Percentiles rank a stretch among this genome's conserved stretches.
phyloP scores from a whole-genome alignment of 768 basidiomycete genomes.

The Lentinula edodes region DNA sequence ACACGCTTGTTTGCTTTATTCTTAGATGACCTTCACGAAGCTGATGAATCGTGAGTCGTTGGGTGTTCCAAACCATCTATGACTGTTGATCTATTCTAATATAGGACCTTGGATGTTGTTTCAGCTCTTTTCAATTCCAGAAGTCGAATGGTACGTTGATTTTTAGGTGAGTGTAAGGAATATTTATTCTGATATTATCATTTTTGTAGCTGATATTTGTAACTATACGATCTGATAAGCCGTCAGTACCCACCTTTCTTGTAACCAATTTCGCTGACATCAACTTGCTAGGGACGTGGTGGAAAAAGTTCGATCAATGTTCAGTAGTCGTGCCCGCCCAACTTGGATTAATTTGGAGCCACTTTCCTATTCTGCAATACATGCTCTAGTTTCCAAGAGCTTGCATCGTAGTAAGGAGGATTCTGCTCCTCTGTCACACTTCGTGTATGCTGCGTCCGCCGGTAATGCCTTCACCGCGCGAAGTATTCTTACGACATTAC shows the following conservation, averaged over 20 bases:
- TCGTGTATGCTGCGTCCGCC: constrained; percentile 51
- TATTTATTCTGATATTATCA: constrained; percentile 3
- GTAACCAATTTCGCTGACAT: neutral
- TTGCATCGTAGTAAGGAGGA: constrained; percentile 56
- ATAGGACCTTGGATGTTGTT: constrained; percentile 63
- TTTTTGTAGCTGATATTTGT: constrained; percentile 52
- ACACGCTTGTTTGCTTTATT: constrained; percentile 67
- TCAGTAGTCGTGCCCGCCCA: constrained; percentile 47
- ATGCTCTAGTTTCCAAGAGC: constrained; percentile 55
- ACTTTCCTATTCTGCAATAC: constrained; percentile 49
- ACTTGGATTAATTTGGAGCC: constrained; percentile 69
- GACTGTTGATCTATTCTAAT: neutral
- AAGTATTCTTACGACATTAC: constrained; percentile 57
- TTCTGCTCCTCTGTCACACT: constrained; percentile 44
- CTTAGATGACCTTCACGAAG: constrained; percentile 71
- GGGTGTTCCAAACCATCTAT: constrained; percentile 1
- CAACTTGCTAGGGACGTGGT: constrained; percentile 32
- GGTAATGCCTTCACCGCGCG: constrained; percentile 71
- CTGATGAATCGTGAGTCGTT: constrained; percentile 54
- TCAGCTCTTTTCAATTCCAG: constrained; percentile 59
- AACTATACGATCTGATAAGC: constrained; percentile 52
- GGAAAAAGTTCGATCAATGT: constrained; percentile 50
- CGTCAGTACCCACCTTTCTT: constrained; percentile 26
- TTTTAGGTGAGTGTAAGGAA: neutral
- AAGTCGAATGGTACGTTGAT: constrained; percentile 50